These are phyloP conservation scores for Sphaerostilbella broomeana DNA, from an alignment of 2,329 filamentous ascomycete species.

Conservation along the genomic window DNA sequence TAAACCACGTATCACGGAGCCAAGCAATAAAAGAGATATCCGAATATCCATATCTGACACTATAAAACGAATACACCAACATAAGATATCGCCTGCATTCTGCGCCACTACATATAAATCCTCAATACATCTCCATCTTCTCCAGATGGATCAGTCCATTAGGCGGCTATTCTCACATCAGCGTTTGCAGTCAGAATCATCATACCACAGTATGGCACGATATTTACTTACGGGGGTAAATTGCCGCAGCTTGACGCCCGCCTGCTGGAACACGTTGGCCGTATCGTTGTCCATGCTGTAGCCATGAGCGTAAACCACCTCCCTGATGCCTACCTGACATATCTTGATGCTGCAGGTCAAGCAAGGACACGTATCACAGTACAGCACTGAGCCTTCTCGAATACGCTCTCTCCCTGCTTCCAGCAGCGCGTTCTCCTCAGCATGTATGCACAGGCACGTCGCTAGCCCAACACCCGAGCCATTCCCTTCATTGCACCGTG, in stretches of 20 bases:
- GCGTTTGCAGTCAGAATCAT: constrained; percentile 11
- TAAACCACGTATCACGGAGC: too few relatives aligned
- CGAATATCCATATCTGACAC: too few relatives aligned
- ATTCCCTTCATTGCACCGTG: constrained; percentile 72
- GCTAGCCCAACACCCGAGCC: constrained; percentile 65
- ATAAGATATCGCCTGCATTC: too few relatives aligned
- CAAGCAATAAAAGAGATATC: too few relatives aligned
- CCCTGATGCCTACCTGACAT: constrained; percentile 87
- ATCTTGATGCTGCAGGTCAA: constrained; percentile 99
- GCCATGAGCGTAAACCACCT: constrained; percentile 89
- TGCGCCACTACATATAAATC: too few relatives aligned
- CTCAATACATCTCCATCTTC: constrained; percentile 38
- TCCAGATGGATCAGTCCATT: constrained; percentile 60
- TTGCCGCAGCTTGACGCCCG: constrained; percentile 78
- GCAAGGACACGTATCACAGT: constrained; percentile 95
- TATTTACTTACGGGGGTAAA: constrained; percentile 67
- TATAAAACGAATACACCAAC: too few relatives aligned
- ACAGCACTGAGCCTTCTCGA: constrained; percentile 72
- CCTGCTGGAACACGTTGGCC: constrained; percentile 73
- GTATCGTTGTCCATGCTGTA: constrained; percentile 92
- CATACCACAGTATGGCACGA: constrained; percentile 1
- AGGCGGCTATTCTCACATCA: constrained; percentile 42
- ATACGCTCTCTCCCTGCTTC: constrained; percentile 92
- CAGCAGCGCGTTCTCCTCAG: constrained; percentile 92
- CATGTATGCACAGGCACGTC: constrained; percentile 94